phyloP scores from a whole-genome alignment of 1,284 basidiomycete genomes.

The Rhodotorula sp. region DNA sequence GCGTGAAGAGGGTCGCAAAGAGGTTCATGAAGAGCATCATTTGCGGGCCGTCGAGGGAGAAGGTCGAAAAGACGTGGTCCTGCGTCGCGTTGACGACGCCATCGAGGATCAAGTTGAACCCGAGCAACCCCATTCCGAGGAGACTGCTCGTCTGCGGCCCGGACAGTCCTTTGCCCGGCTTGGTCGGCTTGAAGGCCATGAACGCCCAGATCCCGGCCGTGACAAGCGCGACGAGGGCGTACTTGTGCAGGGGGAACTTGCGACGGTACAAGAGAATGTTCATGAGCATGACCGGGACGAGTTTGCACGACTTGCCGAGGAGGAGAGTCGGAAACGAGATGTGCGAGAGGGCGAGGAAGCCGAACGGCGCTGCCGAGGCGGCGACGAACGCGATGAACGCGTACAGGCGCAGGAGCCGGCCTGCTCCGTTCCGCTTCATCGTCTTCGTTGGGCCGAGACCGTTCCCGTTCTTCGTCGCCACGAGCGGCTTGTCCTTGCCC shows the following conservation, averaged over 20 bases:
- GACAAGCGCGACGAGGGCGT: constrained; percentile 81
- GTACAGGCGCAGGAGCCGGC: constrained; percentile 63
- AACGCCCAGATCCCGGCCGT: constrained; percentile 91
- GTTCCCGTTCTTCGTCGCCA: not conserved
- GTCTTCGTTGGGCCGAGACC: not conserved
- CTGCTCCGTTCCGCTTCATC: not conserved
- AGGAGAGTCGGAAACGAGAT: constrained; percentile 99
- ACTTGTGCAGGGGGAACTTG: constrained; percentile 81
- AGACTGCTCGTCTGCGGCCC: constrained; percentile 48
- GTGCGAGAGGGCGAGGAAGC: constrained; percentile 88
- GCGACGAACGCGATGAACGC: constrained; percentile 84
- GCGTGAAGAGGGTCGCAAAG: constrained; percentile 65
- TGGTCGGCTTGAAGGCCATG: constrained; percentile 65
- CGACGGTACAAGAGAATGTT: constrained; percentile 73
- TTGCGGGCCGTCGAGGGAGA: constrained; percentile 83
- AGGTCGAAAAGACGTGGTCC: constrained; percentile 85
- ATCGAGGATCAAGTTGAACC: constrained; percentile 85
- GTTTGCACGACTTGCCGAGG: constrained; percentile 97
- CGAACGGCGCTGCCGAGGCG: constrained; percentile 87
- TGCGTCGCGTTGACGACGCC: constrained; percentile 97
- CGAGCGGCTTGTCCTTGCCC: not conserved
- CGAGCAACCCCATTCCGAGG: constrained; percentile 68
- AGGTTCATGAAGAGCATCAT: constrained; percentile 99
- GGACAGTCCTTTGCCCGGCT: constrained; percentile 42
- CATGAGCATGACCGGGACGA: constrained; percentile 94